Conservation (phyloP, 192 early-diverging fungal genomes). For the Bifiguratus adelaidae region DNA sequence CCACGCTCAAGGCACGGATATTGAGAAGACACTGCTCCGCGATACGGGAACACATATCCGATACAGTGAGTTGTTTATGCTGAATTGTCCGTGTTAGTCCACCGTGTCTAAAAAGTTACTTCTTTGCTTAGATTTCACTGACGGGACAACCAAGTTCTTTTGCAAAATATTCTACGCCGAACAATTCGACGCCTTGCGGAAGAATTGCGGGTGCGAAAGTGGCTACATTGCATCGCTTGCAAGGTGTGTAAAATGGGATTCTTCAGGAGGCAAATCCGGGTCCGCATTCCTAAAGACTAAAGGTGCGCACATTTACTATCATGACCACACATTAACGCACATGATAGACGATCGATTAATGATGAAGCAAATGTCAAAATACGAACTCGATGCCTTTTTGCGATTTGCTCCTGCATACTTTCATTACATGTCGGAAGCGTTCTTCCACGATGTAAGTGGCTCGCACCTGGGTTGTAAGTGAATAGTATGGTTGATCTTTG, state of each 20-base stretch:
- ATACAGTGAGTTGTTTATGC: slow-evolving; percentile 40
- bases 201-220: slow-evolving; percentile 74
- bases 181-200: slow-evolving; percentile 85
- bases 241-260: slow-evolving; percentile 79
- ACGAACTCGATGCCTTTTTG: slow-evolving; percentile 79
- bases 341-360: slow-evolving; percentile 75
- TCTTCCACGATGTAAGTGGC: slow-evolving; percentile 55
- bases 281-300: slow-evolving; percentile 83
- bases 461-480: not conserved
- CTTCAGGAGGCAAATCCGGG: slow-evolving; percentile 84
- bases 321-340: not conserved
- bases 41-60: slow-evolving; percentile 67
- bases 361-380: slow-evolving; percentile 78
- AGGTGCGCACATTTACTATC: slow-evolving; percentile 18
- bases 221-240: slow-evolving; percentile 78
- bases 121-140: slow-evolving; percentile 42
- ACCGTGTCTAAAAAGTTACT: not conserved
- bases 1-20: slow-evolving; percentile 10
- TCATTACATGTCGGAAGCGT: slow-evolving; percentile 68
- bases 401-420: slow-evolving; percentile 91
- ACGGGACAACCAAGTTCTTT: slow-evolving; percentile 64
- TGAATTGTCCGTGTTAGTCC: not conserved
- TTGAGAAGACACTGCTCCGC: slow-evolving; percentile 53
- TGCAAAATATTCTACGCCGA: slow-evolving; percentile 90
- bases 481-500: not conserved